Evolutionary conservation across 2,329 filamentous ascomycete species (phyloP).

Genomic region (Monilinia polystroma): DNA sequence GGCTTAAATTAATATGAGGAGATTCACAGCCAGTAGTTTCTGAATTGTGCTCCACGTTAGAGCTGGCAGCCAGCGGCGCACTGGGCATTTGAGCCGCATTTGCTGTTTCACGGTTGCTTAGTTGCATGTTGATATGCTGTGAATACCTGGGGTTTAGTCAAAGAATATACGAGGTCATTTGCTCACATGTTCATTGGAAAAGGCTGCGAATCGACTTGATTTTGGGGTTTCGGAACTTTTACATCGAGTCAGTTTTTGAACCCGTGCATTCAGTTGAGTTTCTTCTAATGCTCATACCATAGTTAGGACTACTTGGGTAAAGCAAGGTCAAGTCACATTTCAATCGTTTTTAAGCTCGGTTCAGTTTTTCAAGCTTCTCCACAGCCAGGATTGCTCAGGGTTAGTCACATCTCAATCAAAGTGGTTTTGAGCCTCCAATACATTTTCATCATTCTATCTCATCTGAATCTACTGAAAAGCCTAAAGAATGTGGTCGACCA

Average conservation of each 20-base stretch:
- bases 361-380: not conserved
- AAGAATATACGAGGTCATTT: no score
- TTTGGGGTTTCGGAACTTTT: no score
- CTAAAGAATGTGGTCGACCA: not conserved
- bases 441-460: not conserved
- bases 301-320: not conserved
- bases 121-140: no score
- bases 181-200: no score
- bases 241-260: not conserved
- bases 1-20: no score
- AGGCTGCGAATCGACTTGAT: no score
- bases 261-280: not conserved
- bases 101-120: no score
- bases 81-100: no score
- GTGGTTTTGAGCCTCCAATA: not conserved
- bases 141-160: no score
- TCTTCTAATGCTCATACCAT: not conserved
- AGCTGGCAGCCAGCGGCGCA: no score
- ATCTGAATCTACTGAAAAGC: not conserved
- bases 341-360: not conserved
- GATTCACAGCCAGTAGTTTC: no score
- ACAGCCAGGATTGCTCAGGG: not conserved
- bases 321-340: not conserved
- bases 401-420: not conserved
- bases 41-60: no score